Evolutionary conservation across 2,329 filamentous ascomycete genomes (phyloP), one percentile per base, ranked within the genome.

Genomic region (Mycosphaerelloides madeirae): DNA sequence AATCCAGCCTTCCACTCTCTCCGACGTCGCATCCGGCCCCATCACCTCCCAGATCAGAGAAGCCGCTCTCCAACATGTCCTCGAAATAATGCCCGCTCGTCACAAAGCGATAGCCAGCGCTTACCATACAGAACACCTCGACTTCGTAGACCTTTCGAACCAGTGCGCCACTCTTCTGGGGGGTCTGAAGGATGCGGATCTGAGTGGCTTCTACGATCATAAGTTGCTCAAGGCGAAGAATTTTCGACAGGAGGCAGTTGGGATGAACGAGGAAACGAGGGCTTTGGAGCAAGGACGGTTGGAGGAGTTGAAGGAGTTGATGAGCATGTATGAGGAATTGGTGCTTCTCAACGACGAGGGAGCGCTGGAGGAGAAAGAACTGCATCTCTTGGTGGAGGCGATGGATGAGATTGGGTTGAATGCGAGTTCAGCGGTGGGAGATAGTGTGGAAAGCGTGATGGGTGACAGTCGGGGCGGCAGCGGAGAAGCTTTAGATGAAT

Each of bases 391-490:
- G 43, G 32, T 47, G 7, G 39, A 42, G 29, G 41, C 43, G 6
- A 47, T 49, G 43, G 46, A 52, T 42, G 37, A 39, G 5, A 37
- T 42, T 22, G 49, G 49, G 8, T 31, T 52, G 39, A 43, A 40
- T 41, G 36, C 13, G 33, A 15, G 3, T 12, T 35, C 33, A 12
- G 33, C 15, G 16, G 15, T 19, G 31, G n/a, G 31, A 6, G 7
- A 15, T 9, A 25, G 5, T 6, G 8, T 12, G 33, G 33, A 19
- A 8, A 15, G 19, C n/a, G 33, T 18, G 12, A 12, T 12, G 15
- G 9, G 15, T 14, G 31, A 16, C 6, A 6, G 13, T 19, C 33
- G 11, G 33, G n/a, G 12, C 11, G 15, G 16, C 6, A 8, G 19
- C 15, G 8, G 15, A 35, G 33, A 12, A 35, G 33, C 9, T 14